These are phyloP conservation scores for Xylaria acuta DNA, from an alignment of 495 filamentous ascomycete species.

Conservation along the genomic window DNA sequence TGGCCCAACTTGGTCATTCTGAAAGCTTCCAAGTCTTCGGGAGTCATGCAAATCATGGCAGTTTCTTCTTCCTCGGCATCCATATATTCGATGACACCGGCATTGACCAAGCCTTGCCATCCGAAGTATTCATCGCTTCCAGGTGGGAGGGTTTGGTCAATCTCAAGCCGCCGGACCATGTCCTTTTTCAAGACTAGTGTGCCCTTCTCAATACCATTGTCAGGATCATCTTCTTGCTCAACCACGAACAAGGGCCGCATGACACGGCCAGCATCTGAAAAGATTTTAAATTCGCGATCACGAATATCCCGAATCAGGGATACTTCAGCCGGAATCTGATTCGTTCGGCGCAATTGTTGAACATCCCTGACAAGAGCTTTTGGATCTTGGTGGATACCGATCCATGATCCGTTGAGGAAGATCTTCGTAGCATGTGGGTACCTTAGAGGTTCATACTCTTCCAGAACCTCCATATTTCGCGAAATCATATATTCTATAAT, in stretches of 20 bases:
- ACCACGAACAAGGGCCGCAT: constrained; percentile 92
- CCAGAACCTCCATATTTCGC: constrained; percentile 91
- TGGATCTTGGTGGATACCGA: constrained; percentile 86
- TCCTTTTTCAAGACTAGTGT: constrained; percentile 82
- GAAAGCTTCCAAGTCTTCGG: constrained; percentile 81
- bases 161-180: constrained; percentile 70
- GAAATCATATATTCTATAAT: constrained; percentile 95
- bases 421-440: constrained; percentile 95
- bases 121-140: constrained; percentile 73
- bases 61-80: constrained; percentile 99
- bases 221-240: constrained; percentile 69
- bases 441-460: constrained; percentile 90
- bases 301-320: constrained; percentile 94
- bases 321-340: constrained; percentile 84
- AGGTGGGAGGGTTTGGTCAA: constrained; percentile 61
- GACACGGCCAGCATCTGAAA: constrained; percentile 94
- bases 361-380: constrained; percentile 79
- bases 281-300: constrained; percentile 97
- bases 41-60: constrained; percentile 98
- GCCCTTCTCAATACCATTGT: constrained; percentile 71
- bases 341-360: constrained; percentile 74
- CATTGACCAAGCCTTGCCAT: constrained; percentile 82
- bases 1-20: constrained; percentile 59
- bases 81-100: constrained; percentile 89
- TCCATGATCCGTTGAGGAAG: constrained; percentile 98